Conservation (phyloP, 1,284 basidiomycete species). For the Cronartium ribicola region DNA sequence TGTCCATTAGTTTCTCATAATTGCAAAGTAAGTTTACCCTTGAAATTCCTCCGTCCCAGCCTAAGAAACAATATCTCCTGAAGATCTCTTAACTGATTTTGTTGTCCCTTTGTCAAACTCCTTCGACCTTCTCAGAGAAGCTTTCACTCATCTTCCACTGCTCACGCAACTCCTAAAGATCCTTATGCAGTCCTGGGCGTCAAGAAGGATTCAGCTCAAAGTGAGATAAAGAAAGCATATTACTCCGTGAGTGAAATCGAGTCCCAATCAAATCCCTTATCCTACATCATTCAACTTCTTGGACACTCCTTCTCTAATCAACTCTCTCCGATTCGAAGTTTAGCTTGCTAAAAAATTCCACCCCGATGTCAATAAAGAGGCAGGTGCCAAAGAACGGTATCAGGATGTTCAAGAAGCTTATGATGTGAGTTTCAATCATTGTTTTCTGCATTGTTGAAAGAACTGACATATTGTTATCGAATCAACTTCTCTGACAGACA, state of each 20-base stretch:
- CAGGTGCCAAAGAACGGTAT: slow-evolving; percentile 84
- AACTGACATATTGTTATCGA: background rate
- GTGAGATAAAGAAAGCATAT: slow-evolving; percentile 95
- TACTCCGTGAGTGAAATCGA: slow-evolving; percentile 66
- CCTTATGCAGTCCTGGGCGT: slow-evolving; percentile 90
- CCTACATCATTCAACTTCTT: slow-evolving; percentile 2
- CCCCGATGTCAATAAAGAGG: slow-evolving; percentile 93
- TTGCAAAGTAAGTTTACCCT: too few relatives aligned
- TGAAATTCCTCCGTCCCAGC: too few relatives aligned
- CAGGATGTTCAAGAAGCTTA: slow-evolving; percentile 96
- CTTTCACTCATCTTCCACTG: slow-evolving; percentile 66
- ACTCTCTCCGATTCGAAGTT: slow-evolving; percentile 12
- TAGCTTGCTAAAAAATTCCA: slow-evolving; percentile 97
- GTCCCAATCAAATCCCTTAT: slow-evolving; percentile 30
- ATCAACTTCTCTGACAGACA: slow-evolving; percentile 57
- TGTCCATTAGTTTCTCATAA: too few relatives aligned
- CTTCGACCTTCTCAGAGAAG: background rate
- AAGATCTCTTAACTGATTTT: too few relatives aligned
- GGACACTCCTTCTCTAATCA: background rate
- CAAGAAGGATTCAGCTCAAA: slow-evolving; percentile 70
- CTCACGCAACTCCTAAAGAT: slow-evolving; percentile 64
- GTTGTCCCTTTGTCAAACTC: too few relatives aligned
- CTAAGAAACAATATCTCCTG: too few relatives aligned
- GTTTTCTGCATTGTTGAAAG: slow-evolving; percentile 41
- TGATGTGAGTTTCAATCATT: slow-evolving; percentile 64